A percentile compares a stretch with the other conserved stretches of the same genome.
Conservation (phyloP, 306 rosid genomes). For the Rubus parviflorus region DNA sequence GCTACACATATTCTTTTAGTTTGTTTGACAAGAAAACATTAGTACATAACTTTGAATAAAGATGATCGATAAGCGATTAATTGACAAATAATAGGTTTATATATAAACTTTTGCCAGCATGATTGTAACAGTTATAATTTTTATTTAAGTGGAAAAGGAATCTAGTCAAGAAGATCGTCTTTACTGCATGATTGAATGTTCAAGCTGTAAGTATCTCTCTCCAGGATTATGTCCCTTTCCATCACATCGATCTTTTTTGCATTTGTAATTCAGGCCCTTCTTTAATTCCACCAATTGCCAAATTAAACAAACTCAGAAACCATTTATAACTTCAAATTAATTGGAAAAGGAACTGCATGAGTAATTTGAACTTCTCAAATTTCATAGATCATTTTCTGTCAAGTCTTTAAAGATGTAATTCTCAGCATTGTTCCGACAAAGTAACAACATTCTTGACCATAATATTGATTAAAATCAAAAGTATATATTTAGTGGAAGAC, state of each 20-base stretch:
- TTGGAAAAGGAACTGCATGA: background rate
- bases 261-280: background rate
- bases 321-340: background rate
- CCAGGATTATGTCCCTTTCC: conserved; percentile 11
- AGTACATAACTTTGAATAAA: conserved; percentile 9
- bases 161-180: conserved; percentile 34
- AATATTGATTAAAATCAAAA: conserved; percentile 50
- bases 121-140: conserved; percentile 42
- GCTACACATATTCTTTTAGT: background rate
- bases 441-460: conserved; percentile 32
- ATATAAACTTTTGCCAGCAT: conserved; percentile 48
- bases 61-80: conserved; percentile 36
- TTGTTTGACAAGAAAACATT: background rate
- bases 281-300: background rate
- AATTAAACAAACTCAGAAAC: background rate
- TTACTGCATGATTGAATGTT: conserved; percentile 39
- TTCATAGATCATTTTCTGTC: background rate
- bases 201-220: conserved; percentile 38
- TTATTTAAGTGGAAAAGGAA: conserved; percentile 43
- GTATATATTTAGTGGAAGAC: conserved; percentile 41
- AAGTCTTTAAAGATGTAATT: background rate
- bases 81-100: conserved; percentile 33
- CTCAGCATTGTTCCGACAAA: conserved; percentile 12
- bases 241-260: conserved; percentile 11
- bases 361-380: no score